phyloP scores from a whole-genome alignment of 371 early-diverging fungal genomes.

The Coemansia sp. region DNA sequence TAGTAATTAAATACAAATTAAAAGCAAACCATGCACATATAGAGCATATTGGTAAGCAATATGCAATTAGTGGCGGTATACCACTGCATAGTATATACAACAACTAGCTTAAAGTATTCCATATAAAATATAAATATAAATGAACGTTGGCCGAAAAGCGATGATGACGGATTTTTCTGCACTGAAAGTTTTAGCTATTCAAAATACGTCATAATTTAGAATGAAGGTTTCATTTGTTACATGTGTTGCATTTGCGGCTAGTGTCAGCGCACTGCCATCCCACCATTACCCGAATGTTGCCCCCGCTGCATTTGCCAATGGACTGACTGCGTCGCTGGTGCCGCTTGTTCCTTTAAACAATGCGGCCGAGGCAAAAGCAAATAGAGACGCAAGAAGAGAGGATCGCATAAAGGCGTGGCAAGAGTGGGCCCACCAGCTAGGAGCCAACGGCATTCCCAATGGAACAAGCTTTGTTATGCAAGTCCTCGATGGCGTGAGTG shows the following conservation, averaged over 20 bases:
- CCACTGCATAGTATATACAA: background rate
- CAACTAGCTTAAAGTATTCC: background rate
- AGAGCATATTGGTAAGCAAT: background rate
- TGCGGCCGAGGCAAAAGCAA: slow-evolving; percentile 10
- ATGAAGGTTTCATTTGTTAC: slow-evolving; percentile 19
- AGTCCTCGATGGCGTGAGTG: slow-evolving; percentile 43
- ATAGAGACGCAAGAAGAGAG: slow-evolving; percentile 36
- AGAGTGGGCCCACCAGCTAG: slow-evolving; percentile 40
- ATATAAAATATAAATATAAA: background rate
- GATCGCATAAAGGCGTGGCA: slow-evolving; percentile 46
- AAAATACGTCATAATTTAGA: background rate
- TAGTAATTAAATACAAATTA: background rate
- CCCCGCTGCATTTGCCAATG: slow-evolving; percentile 18
- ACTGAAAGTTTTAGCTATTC: background rate
- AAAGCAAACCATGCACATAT: background rate
- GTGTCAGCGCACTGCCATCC: slow-evolving; percentile 27
- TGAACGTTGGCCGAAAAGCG: too few species aligned
- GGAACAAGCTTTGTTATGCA: slow-evolving; percentile 42
- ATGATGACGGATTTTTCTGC: background rate
- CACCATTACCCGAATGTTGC: slow-evolving; percentile 15
- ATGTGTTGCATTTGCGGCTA: slow-evolving; percentile 9
- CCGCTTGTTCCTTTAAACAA: background rate
- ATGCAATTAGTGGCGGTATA: background rate
- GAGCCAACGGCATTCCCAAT: slow-evolving; percentile 36
- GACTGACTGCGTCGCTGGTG: background rate